Evolutionary conservation across 2,329 filamentous ascomycete genomes (phyloP).

Genomic region (Sporothrix euskadiensis): DNA sequence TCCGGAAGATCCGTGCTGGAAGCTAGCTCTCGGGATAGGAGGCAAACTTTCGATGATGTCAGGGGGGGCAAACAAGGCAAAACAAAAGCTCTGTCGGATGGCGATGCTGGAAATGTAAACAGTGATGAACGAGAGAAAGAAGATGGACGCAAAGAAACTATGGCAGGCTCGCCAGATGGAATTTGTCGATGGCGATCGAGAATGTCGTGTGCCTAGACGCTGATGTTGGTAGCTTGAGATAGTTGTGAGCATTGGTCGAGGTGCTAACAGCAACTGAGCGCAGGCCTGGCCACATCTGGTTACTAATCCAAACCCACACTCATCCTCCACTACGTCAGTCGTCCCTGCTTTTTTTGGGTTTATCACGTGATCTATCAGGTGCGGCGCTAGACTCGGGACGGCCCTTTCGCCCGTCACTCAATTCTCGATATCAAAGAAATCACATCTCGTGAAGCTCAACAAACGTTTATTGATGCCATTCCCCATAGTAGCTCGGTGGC

Average conservation of each 20-base stretch:
- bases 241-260: background rate
- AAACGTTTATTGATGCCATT: background rate
- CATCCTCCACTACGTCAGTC: too few species aligned
- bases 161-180: background rate
- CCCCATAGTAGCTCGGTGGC: slow-evolving; percentile 46
- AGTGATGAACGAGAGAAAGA: slow-evolving; percentile 3
- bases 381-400: too few species aligned
- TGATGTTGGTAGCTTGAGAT: background rate
- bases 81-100: background rate
- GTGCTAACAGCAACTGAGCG: slow-evolving; percentile 4
- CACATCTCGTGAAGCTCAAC: background rate
- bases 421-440: too few species aligned
- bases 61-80: background rate
- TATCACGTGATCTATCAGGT: too few species aligned
- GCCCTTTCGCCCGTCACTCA: too few species aligned
- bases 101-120: background rate
- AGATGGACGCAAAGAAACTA: background rate
- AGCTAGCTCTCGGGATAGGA: background rate
- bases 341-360: too few species aligned
- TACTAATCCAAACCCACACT: too few species aligned
- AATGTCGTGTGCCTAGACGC: slow-evolving; percentile 8
- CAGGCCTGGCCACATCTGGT: too few species aligned
- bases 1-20: background rate
- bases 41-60: background rate
- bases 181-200: background rate